A percentile compares a stretch with the other conserved stretches of the same genome.
These are phyloP conservation scores for Fusarium sp. DNA, from an alignment of 2,329 filamentous ascomycete species.

Conservation along the genomic window DNA sequence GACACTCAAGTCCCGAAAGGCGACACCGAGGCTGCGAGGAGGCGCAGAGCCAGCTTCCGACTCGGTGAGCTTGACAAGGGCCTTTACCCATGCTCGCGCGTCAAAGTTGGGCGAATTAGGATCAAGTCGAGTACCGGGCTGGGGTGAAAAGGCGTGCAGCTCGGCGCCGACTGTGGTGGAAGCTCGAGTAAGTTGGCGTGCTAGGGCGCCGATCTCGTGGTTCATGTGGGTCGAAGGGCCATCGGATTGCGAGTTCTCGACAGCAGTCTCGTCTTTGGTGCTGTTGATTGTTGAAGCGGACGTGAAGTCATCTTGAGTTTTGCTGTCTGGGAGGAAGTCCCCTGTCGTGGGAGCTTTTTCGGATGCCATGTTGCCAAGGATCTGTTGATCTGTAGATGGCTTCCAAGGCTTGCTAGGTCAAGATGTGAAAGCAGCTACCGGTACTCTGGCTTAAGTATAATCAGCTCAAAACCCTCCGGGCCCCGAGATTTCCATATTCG, in stretches of 20 bases:
- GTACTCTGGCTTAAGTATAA: not conserved
- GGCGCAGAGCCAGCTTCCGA: conserved; percentile 46
- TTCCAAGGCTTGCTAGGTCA: not conserved
- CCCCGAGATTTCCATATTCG: not conserved
- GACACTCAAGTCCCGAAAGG: conserved; percentile 47
- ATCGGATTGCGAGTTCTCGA: not conserved
- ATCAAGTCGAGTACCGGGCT: conserved; percentile 42
- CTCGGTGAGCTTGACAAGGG: conserved; percentile 47
- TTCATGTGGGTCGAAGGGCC: not conserved
- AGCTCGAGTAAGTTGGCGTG: conserved; percentile 27
- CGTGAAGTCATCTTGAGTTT: not conserved
- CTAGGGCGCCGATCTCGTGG: conserved; percentile 30
- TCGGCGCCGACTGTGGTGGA: conserved; percentile 34
- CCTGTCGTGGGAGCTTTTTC: not conserved
- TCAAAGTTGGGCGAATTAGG: conserved; percentile 49
- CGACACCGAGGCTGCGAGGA: conserved; percentile 46
- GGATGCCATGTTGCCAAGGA: conserved; percentile 5
- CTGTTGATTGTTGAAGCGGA: conserved; percentile 24
- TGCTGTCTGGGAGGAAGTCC: conserved; percentile 2
- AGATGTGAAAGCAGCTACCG: not conserved
- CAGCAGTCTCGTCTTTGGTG: not conserved
- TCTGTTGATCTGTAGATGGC: not conserved
- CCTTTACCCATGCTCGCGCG: conserved; percentile 46
- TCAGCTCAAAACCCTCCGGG: not conserved
- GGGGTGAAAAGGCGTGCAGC: conserved; percentile 39